Percentiles rank a stretch among this genome's conserved stretches.
These are phyloP conservation scores for Comarum palustre DNA, from an alignment of 306 rosid genomes.

Conservation along the genomic window DNA sequence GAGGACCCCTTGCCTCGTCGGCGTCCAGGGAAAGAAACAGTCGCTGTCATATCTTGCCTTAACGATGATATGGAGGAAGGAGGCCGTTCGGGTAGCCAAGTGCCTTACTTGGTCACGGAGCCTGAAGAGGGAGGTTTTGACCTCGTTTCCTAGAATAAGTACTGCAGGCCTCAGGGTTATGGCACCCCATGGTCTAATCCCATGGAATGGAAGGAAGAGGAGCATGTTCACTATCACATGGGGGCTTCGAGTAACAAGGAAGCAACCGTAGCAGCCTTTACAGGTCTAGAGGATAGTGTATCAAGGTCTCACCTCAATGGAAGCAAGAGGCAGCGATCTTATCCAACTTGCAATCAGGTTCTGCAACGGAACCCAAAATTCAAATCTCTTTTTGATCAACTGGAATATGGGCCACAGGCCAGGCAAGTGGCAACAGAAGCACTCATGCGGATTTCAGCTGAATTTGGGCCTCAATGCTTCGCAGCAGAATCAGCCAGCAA, in stretches of 20 bases:
- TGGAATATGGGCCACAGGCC: neutral
- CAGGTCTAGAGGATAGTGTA: neutral
- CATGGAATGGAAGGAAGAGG: neutral
- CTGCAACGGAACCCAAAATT: neutral
- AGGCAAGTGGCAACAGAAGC: neutral
- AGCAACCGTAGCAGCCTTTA: neutral
- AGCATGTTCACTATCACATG: neutral
- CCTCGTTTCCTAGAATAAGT: neutral
- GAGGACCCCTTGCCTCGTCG: neutral
- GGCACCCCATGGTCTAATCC: neutral
- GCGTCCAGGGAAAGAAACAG: neutral
- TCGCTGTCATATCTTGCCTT: neutral
- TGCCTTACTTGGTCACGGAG: neutral
- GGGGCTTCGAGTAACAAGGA: neutral
- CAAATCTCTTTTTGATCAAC: neutral
- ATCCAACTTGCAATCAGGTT: neutral
- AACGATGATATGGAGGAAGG: neutral
- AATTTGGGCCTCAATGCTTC: neutral
- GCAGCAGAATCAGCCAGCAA: neutral
- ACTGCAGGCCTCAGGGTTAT: neutral
- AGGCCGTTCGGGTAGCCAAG: neutral
- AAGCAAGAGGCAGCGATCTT: neutral
- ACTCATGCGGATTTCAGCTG: neutral
- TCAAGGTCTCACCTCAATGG: too few relatives aligned
- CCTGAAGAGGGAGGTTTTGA: neutral